phyloP scores from a whole-genome alignment of 2,329 filamentous ascomycete genomes.

The Ophiocordyceps robertsii region DNA sequence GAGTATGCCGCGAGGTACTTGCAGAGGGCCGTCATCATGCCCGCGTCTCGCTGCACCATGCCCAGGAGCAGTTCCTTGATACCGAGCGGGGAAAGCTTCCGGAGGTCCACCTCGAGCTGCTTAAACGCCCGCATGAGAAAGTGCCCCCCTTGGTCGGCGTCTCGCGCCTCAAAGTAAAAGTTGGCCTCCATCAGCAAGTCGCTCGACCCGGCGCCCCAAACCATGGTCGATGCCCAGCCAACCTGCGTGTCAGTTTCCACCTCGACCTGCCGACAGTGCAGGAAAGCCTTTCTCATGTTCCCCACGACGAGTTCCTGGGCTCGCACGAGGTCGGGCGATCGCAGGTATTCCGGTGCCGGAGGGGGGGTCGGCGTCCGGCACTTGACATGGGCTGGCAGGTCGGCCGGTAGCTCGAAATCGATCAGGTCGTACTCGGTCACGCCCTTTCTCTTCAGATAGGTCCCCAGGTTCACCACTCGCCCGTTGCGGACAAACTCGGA shows the following conservation, averaged over 20 bases:
- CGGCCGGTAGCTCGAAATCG: conserved; percentile 27
- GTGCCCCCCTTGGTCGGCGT: conserved; percentile 24
- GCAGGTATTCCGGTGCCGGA: conserved; percentile 25
- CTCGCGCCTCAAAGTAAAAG: conserved; percentile 25
- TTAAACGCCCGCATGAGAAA: conserved; percentile 28
- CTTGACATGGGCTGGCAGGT: conserved; percentile 28
- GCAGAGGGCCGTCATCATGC: conserved; percentile 30
- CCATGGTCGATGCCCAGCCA: conserved; percentile 26
- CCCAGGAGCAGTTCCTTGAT: conserved; percentile 28
- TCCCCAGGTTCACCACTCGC: conserved; percentile 35
- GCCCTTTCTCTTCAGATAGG: conserved; percentile 38
- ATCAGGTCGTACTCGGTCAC: conserved; percentile 38
- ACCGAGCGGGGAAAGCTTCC: conserved; percentile 27
- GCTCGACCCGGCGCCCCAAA: conserved; percentile 30
- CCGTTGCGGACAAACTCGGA: conserved; percentile 39
- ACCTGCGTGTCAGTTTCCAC: conserved; percentile 22
- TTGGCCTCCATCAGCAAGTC: conserved; percentile 30
- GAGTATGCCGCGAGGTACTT: conserved; percentile 31
- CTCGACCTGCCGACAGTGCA: conserved; percentile 30
- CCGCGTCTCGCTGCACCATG: conserved; percentile 29
- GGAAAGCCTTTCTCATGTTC: conserved; percentile 29
- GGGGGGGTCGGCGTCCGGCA: conserved; percentile 31
- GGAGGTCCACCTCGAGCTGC: conserved; percentile 27
- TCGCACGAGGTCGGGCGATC: conserved; percentile 27
- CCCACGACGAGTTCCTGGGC: conserved; percentile 29